Conservation (phyloP, 352 stramenopile species). For the Phytophthora capsici region DNA sequence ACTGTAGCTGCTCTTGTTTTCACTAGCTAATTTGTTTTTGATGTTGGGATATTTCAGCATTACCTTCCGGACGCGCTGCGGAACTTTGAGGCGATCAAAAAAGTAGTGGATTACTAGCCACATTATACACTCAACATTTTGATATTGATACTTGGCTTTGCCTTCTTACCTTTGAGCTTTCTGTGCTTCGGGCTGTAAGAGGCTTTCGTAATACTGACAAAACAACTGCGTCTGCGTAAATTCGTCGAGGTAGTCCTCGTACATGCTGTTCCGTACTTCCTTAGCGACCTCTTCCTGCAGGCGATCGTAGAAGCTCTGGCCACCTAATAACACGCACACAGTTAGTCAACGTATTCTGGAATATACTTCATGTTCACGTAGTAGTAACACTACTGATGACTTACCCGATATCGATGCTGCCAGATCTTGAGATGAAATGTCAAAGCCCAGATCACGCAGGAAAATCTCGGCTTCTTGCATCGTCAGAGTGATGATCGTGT, state of each 20-base stretch:
- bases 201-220: slow-evolving; percentile 85
- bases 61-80: slow-evolving; percentile 95
- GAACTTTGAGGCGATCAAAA: slow-evolving; percentile 96
- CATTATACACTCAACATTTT: slow-evolving; percentile 16
- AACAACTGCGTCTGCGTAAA: slow-evolving; percentile 90
- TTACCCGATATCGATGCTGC: slow-evolving; percentile 50
- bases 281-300: slow-evolving; percentile 79
- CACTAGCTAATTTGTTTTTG: slow-evolving; percentile 7
- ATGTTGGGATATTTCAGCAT: slow-evolving; percentile 41
- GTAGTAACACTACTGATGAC: neutral
- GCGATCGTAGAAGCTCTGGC: slow-evolving; percentile 73
- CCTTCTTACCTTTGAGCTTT: slow-evolving; percentile 20
- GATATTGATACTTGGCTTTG: neutral
- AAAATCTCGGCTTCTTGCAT: slow-evolving; percentile 81
- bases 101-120: slow-evolving; percentile 86
- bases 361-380: neutral
- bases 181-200: slow-evolving; percentile 51
- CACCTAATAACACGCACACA: slow-evolving; percentile 10
- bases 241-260: slow-evolving; percentile 77
- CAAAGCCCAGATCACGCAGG: slow-evolving; percentile 68
- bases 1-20: neutral
- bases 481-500: slow-evolving; percentile 77
- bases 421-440: slow-evolving; percentile 70
- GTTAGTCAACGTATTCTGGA: too few relatives aligned
- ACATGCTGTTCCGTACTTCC: slow-evolving; percentile 73